Conservation (phyloP, 2,329 filamentous ascomycete genomes). For the Phialophora expanda region DNA sequence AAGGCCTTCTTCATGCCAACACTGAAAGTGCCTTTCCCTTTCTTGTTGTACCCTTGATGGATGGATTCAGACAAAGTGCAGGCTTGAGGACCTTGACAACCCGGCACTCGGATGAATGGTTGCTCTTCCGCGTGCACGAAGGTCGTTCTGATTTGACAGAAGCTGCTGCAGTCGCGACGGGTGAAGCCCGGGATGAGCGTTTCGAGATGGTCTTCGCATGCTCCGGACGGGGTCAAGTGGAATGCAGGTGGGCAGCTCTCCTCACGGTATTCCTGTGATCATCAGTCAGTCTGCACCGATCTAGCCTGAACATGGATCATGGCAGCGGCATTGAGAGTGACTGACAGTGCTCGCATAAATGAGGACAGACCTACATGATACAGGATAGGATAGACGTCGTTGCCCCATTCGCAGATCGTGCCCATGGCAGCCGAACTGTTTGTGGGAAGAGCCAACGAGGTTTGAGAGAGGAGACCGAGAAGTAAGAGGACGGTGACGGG, state of each 20-base stretch:
- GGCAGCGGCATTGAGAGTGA: background rate
- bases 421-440: background rate
- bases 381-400: background rate
- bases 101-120: conserved; percentile 1
- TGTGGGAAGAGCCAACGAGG: background rate
- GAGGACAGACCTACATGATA: background rate
- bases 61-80: background rate
- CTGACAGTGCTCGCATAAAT: background rate
- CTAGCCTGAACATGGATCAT: conserved; percentile 7
- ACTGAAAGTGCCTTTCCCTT: conserved; percentile 16
- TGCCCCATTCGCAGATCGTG: background rate
- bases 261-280: conserved; percentile 20
- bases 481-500: background rate
- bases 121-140: conserved; percentile 21
- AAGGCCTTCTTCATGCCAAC: conserved; percentile 3
- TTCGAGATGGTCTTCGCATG: conserved; percentile 2
- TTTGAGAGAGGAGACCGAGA: background rate
- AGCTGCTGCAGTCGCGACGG: conserved; percentile 12
- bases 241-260: conserved; percentile 14
- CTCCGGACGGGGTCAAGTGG: background rate
- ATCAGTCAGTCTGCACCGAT: background rate
- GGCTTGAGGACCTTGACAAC: background rate
- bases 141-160: conserved; percentile 20
- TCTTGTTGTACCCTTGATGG: background rate
- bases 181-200: background rate